Evolutionary conservation across 345 rosid species (phyloP).

Genomic region (Salix caprea): DNA sequence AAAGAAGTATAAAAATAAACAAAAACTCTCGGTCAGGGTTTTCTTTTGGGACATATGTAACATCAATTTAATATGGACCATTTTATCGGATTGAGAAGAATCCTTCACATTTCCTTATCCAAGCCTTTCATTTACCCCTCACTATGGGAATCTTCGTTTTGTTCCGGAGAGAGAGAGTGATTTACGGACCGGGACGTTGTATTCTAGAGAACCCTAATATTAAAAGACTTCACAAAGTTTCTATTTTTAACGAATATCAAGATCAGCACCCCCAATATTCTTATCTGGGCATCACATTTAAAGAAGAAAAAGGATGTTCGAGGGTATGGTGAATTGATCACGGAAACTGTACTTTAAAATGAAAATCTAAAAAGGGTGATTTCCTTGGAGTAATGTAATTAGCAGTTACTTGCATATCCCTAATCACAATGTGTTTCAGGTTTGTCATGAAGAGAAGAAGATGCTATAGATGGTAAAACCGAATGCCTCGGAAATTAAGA

Average conservation of each 20-base stretch:
- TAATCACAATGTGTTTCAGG: too few species aligned
- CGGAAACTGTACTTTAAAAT: too few species aligned
- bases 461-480: too few species aligned
- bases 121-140: constrained; percentile 2
- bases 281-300: neutral
- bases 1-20: neutral
- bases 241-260: neutral
- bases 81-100: constrained; percentile 35
- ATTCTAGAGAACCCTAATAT: constrained; percentile 16
- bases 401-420: too few species aligned
- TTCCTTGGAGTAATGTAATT: too few species aligned
- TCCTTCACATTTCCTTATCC: constrained; percentile 13
- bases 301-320: neutral
- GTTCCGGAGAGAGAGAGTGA: neutral
- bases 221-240: constrained; percentile 9
- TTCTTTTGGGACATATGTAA: constrained; percentile 11
- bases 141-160: constrained; percentile 35
- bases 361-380: too few species aligned
- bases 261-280: neutral
- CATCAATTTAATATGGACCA: constrained; percentile 18
- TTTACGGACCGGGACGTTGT: neutral
- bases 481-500: neutral
- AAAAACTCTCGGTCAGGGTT: neutral
- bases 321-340: too few species aligned
- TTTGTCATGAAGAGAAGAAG: too few species aligned